Percentiles rank a stretch among this genome's conserved stretches.
Conservation (phyloP, 2,329 filamentous ascomycete genomes). For the Drechmeria coniospora region DNA sequence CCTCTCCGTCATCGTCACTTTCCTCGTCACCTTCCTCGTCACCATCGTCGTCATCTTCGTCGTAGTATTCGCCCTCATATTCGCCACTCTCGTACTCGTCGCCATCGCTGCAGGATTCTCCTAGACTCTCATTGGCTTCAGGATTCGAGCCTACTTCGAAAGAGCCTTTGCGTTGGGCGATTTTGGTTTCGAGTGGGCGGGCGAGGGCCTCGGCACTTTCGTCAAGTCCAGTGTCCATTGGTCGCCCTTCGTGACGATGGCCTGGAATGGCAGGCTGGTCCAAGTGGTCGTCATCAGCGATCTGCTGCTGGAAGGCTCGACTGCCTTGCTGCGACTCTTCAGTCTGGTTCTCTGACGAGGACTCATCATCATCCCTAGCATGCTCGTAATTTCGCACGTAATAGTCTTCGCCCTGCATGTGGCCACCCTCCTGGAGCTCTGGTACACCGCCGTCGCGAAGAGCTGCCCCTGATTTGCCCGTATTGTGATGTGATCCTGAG, state of each 20-base stretch:
- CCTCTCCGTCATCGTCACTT: conserved; percentile 7
- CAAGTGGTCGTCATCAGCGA: too few species aligned
- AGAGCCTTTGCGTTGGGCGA: too few species aligned
- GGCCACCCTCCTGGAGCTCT: conserved; percentile 12
- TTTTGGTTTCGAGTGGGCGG: too few species aligned
- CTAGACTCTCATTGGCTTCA: conserved; percentile 14
- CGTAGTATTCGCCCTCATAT: conserved; percentile 1
- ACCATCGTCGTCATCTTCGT: conserved; percentile 5
- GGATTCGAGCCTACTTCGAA: too few species aligned
- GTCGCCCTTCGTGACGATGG: too few species aligned
- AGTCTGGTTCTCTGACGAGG: conserved; percentile 6
- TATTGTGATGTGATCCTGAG: too few species aligned
- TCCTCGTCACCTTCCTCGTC: conserved; percentile 5
- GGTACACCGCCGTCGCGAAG: conserved; percentile 5
- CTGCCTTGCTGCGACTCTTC: conserved; percentile 5
- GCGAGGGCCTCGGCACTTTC: too few species aligned
- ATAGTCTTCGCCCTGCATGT: conserved; percentile 17
- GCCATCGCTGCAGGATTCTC: conserved; percentile 9
- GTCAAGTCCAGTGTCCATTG: too few species aligned
- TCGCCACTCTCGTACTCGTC: conserved; percentile 1
- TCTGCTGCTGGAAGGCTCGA: conserved; percentile 6
- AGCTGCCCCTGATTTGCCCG: conserved; percentile 1
- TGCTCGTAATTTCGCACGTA: conserved; percentile 17
- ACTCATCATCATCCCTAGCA: conserved; percentile 17
- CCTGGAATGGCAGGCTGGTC: too few species aligned